Evolutionary conservation across 2,329 filamentous ascomycete genomes (phyloP).

Genomic region (Fusarium zealandicum): DNA sequence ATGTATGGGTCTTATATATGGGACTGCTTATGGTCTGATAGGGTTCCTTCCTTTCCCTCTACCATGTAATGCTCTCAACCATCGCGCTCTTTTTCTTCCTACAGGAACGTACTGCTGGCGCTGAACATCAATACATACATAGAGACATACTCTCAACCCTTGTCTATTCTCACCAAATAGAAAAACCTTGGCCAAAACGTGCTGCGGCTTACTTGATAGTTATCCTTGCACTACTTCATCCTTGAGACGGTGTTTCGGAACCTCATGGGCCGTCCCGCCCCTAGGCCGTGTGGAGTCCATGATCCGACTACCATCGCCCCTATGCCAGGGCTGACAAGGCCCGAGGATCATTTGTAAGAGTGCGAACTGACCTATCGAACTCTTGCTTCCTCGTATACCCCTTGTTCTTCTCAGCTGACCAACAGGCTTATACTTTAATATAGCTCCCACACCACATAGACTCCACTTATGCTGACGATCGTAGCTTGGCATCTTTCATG

Average conservation of each 20-base stretch:
- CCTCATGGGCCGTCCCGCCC: conserved; percentile 20
- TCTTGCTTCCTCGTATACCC: background rate
- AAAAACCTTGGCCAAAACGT: no score
- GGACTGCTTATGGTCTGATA: conserved; percentile 1
- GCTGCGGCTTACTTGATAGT: background rate
- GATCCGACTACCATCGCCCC: conserved; percentile 6
- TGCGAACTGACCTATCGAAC: conserved; percentile 13
- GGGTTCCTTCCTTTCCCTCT: no score
- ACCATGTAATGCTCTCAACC: no score
- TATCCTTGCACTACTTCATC: conserved; percentile 15
- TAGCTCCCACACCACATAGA: background rate
- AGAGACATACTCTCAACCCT: no score
- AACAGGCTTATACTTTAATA: background rate
- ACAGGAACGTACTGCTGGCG: no score
- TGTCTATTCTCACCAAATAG: no score
- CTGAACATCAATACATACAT: no score
- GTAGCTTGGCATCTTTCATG: background rate
- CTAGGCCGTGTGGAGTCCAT: conserved; percentile 6
- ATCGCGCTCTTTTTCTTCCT: no score
- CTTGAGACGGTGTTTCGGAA: conserved; percentile 22
- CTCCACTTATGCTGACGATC: background rate
- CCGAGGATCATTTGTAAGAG: background rate
- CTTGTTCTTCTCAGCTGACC: conserved; percentile 4
- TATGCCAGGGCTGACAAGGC: conserved; percentile 17
- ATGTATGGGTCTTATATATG: background rate